Conservation (phyloP, 345 rosid species). For the Corchorus capsularis region DNA sequence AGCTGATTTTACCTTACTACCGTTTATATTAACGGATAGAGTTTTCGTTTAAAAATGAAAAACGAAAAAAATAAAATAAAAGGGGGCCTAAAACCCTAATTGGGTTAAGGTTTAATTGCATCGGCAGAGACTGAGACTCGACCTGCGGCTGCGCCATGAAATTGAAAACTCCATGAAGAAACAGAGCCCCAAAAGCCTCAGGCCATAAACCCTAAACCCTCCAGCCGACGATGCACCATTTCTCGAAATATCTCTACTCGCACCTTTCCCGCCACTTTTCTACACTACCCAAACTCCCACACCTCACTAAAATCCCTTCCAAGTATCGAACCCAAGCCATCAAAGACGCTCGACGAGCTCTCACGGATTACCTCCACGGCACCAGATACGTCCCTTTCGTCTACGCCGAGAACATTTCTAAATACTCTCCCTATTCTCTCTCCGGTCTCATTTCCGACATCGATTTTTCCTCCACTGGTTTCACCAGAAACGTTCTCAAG, state of each 20-base stretch:
- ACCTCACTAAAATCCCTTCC: constrained; percentile 31
- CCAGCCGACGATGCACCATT: constrained; percentile 11
- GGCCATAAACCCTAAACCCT: constrained; percentile 19
- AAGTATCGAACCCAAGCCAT: constrained; percentile 51
- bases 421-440: constrained; percentile 50
- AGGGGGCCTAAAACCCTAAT: no score
- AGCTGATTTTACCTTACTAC: no score
- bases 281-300: constrained; percentile 23
- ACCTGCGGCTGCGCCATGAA: neutral
- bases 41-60: no score
- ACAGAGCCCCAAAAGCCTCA: neutral
- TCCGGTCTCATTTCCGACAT: constrained; percentile 45
- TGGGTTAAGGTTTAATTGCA: neutral
- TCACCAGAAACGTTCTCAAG: constrained; percentile 42
- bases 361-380: constrained; percentile 59
- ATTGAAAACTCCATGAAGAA: neutral
- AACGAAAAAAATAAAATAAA: no score
- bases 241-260: constrained; percentile 2
- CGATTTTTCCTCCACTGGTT: constrained; percentile 36
- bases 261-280: constrained; percentile 28
- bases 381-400: constrained; percentile 54
- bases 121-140: no score
- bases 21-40: no score
- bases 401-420: constrained; percentile 60
- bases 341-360: constrained; percentile 49